Evolutionary conservation across 2,329 filamentous ascomycete species (phyloP).

Genomic region (Ascochyta rabiei): DNA sequence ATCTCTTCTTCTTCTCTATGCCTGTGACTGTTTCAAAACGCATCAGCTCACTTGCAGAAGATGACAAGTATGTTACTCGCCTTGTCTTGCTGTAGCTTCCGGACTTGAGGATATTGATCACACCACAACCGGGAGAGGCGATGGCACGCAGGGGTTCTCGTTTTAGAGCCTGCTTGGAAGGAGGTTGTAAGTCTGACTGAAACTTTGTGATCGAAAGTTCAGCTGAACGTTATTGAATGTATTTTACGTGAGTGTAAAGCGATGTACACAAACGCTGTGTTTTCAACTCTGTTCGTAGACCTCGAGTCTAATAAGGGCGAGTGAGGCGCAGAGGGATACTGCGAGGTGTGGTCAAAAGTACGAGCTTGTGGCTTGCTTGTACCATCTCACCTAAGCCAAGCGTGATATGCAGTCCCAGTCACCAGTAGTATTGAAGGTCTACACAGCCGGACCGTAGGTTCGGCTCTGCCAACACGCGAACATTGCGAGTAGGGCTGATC

Average conservation of each 20-base stretch:
- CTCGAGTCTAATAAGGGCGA: neutral
- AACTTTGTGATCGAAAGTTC: neutral
- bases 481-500: neutral
- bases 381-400: slow-evolving; percentile 9
- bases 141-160: too few species aligned
- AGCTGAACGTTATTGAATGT: neutral
- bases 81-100: neutral
- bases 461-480: neutral
- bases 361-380: slow-evolving; percentile 11
- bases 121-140: too few species aligned
- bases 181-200: too few species aligned
- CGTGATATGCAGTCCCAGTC: neutral
- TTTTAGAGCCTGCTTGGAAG: too few species aligned
- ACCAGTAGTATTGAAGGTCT: neutral
- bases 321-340: neutral
- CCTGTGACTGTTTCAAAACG: neutral
- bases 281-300: neutral
- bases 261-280: neutral
- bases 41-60: too few species aligned
- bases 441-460: neutral
- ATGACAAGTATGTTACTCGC: neutral
- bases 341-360: neutral
- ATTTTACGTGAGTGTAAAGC: neutral
- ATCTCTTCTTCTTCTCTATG: too few species aligned
- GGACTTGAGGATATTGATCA: too few species aligned